Evolutionary conservation across 2,329 filamentous ascomycete genomes (phyloP), one percentile per base, ranked within the genome.

Genomic region (Aspergillus fructus): DNA sequence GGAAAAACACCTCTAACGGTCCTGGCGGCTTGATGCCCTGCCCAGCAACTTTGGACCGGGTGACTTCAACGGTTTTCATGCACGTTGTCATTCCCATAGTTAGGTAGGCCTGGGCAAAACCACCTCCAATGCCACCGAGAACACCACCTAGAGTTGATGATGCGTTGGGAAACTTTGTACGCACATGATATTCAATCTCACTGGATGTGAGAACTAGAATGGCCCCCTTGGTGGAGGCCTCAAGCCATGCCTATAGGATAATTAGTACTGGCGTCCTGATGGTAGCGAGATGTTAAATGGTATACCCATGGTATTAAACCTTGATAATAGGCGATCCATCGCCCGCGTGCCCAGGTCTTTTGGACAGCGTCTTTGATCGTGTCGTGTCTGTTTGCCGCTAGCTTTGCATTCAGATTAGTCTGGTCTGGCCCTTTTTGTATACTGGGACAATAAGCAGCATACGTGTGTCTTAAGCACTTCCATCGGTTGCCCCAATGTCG

Each of bases 11-110:
- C 19, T 55, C 47, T 2, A 58, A 17, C 23, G 45, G 27, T 13
- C 45, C 45, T 7, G 45, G 45, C 2, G 45, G 45, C 13, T 48
- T 51, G 12, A 24, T 19, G 5, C 56, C 56, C 6, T 53, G 34
- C 3, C 24, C 52, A 37, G 24, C 90, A 68, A 93, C 81, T 84
- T 96, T 96, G 83, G 93, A 88, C 80, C 96, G 93, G 71, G 93
- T 97, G 78, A 97, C 97, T 79, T 97, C 93, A 66, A 97, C 93
- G 65, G 93, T 97, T 86, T 97, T 97, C 93, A 97, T 97, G 85
- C 93, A 97, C 59, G 93, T 97, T 80, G 93, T 97, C 87, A 97
- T 97, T 67, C 93, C 93, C 93, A 97, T 97, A 75, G 93, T 97
- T 66, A 93, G 92, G 76, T 97, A 97, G 60, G 93, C 93, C 81